Percentiles rank a stretch among this genome's conserved stretches.
Conservation (phyloP, 164 flowering plant species). For the Dillenia turbinata region DNA sequence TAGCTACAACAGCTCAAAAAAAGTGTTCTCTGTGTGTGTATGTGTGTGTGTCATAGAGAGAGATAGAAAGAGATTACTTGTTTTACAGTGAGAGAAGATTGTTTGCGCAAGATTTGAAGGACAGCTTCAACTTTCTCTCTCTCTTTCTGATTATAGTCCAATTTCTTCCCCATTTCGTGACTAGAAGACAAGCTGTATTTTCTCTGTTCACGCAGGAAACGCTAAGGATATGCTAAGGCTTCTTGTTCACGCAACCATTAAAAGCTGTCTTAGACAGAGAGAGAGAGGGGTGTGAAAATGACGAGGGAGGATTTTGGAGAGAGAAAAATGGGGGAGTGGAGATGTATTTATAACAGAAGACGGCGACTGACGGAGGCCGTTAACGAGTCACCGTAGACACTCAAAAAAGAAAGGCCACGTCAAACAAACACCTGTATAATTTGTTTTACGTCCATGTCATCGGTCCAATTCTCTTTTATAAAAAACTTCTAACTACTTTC, state of each 20-base stretch:
- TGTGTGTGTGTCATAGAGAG: not conserved
- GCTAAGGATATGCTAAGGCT: constrained; percentile 8
- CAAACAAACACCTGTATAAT: not conserved
- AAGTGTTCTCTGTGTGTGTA: not conserved
- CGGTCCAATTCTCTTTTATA: no score
- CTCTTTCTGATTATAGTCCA: constrained; percentile 27
- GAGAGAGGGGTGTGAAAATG: constrained; percentile 5
- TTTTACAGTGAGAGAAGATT: constrained; percentile 70
- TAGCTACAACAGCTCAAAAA: not conserved
- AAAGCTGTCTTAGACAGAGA: constrained; percentile 3
- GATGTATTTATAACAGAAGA: constrained; percentile 20
- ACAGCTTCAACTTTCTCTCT: constrained; percentile 55
- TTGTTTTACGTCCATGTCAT: constrained; percentile 5
- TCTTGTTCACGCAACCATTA: constrained; percentile 25
- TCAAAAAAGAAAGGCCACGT: not conserved
- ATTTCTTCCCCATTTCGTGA: constrained; percentile 62
- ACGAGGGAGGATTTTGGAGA: constrained; percentile 4
- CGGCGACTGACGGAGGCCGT: constrained; percentile 22
- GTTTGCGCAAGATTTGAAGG: constrained; percentile 63
- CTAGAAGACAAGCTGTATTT: not conserved
- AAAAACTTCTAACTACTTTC: no score
- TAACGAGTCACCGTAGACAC: not conserved
- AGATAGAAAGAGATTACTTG: constrained; percentile 39
- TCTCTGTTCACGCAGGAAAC: not conserved
- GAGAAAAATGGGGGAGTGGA: constrained; percentile 4